phyloP scores from a whole-genome alignment of 2,329 filamentous ascomycete genomes.

The Pleoardoris graminearum region DNA sequence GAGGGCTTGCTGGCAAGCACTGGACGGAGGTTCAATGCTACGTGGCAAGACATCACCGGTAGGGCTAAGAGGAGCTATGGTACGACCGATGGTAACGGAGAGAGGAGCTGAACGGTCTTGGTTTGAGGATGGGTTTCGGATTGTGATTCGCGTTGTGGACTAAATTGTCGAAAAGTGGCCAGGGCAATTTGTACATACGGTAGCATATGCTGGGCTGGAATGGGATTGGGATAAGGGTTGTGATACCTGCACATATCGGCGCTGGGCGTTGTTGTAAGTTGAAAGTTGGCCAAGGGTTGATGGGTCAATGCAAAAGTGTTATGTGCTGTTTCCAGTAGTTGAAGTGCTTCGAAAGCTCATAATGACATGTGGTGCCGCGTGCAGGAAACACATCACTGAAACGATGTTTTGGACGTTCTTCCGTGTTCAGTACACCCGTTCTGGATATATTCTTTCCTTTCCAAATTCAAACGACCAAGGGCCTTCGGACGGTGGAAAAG shows the following conservation, averaged over 20 bases:
- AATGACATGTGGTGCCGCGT: too few species aligned
- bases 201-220: background rate
- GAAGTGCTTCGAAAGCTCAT: too few species aligned
- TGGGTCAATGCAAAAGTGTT: too few species aligned
- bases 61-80: slow-evolving; percentile 46
- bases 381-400: too few species aligned
- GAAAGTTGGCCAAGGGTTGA: too few species aligned
- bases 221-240: background rate
- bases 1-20: slow-evolving; percentile 87
- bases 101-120: slow-evolving; percentile 10
- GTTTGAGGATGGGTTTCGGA: background rate
- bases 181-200: background rate
- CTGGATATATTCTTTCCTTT: too few species aligned
- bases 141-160: background rate
- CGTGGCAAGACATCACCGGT: slow-evolving; percentile 85
- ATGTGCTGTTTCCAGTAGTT: too few species aligned
- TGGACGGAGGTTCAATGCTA: slow-evolving; percentile 77
- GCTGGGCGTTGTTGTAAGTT: slow-evolving; percentile 8
- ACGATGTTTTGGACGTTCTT: too few species aligned
- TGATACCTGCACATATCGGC: slow-evolving; percentile 4
- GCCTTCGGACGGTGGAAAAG: too few species aligned
- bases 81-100: slow-evolving; percentile 31
- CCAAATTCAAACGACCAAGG: too few species aligned
- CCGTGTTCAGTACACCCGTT: too few species aligned
- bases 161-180: background rate